phyloP scores from a whole-genome alignment of 495 filamentous ascomycete species.

The Aspergillus panamensis region DNA sequence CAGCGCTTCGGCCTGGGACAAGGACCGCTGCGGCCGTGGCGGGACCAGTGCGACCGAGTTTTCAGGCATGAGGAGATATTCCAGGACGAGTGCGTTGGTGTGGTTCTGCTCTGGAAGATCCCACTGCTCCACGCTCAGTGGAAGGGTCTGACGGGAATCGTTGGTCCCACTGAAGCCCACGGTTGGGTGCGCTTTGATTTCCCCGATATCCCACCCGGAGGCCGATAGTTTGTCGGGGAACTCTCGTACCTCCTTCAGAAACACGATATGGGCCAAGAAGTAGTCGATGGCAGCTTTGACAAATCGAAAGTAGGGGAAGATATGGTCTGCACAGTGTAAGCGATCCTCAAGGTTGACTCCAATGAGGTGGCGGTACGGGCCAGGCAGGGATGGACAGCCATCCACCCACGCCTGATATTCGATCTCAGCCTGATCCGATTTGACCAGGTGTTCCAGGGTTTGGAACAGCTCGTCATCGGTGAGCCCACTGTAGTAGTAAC shows the following conservation, averaged over 20 bases:
- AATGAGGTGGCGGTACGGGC: conserved; percentile 44
- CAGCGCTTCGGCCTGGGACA: no score
- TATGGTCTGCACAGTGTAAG: conserved; percentile 27
- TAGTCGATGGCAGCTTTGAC: conserved; percentile 57
- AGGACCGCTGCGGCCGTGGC: no score
- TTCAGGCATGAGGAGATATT: conserved; percentile 52
- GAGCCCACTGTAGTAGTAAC: conserved; percentile 68
- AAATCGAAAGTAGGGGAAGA: conserved; percentile 52
- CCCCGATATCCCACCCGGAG: conserved; percentile 64
- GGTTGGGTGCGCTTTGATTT: conserved; percentile 44
- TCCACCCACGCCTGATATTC: conserved; percentile 54
- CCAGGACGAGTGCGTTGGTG: conserved; percentile 64
- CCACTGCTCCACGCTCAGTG: conserved; percentile 51
- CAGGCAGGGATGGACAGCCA: no score
- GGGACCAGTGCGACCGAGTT: conserved; percentile 53
- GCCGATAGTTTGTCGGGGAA: conserved; percentile 64
- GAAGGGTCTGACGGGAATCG: conserved; percentile 56
- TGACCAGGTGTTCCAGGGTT: conserved; percentile 47
- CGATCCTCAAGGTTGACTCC: conserved; percentile 60
- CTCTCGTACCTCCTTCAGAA: conserved; percentile 60
- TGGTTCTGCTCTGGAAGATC: conserved; percentile 55
- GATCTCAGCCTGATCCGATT: conserved; percentile 51
- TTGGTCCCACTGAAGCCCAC: conserved; percentile 75
- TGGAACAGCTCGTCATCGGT: conserved; percentile 47
- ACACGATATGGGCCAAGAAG: conserved; percentile 60